These are phyloP conservation scores for Wickerhamiella australiensis DNA, from an alignment of 805 yeast species.

Conservation along the genomic window DNA sequence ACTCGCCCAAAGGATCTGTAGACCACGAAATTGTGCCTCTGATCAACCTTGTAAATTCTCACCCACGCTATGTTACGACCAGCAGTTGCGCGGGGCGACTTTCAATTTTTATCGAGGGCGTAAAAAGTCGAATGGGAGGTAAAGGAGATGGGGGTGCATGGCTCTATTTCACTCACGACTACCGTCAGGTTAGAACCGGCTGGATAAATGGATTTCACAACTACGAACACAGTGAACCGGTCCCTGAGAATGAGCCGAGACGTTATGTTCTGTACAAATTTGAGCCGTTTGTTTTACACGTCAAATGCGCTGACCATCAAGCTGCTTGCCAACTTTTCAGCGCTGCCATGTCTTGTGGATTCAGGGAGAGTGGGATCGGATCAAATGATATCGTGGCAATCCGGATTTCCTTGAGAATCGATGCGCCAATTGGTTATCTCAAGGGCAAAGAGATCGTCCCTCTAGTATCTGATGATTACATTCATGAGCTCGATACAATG, in stretches of 20 bases:
- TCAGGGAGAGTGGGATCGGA: constrained; percentile 79
- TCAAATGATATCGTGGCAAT: constrained; percentile 65
- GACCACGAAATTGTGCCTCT: constrained; percentile 64
- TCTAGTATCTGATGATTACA: constrained; percentile 42
- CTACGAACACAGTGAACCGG: constrained; percentile 15
- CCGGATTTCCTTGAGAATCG: constrained; percentile 60
- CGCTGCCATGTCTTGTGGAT: constrained; percentile 73
- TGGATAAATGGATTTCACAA: constrained; percentile 23
- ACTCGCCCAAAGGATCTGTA: constrained; percentile 81
- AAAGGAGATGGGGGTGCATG: constrained; percentile 79
- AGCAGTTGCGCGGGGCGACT: constrained; percentile 84
- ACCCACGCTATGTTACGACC: constrained; percentile 64
- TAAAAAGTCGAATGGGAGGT: constrained; percentile 54
- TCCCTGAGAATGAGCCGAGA: constrained; percentile 24
- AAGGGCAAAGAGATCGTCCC: constrained; percentile 28
- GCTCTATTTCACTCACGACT: constrained; percentile 68
- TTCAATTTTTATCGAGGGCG: constrained; percentile 70
- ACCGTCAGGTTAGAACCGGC: constrained; percentile 31
- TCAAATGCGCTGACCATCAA: constrained; percentile 53
- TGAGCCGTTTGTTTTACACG: constrained; percentile 77
- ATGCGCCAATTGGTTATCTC: constrained; percentile 60
- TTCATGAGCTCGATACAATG: constrained; percentile 40
- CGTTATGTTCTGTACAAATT: constrained; percentile 63
- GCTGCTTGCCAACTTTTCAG: constrained; percentile 53
- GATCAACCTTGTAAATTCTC: constrained; percentile 52